Conservation (phyloP, 306 rosid species). For the Quillaja saponaria region DNA sequence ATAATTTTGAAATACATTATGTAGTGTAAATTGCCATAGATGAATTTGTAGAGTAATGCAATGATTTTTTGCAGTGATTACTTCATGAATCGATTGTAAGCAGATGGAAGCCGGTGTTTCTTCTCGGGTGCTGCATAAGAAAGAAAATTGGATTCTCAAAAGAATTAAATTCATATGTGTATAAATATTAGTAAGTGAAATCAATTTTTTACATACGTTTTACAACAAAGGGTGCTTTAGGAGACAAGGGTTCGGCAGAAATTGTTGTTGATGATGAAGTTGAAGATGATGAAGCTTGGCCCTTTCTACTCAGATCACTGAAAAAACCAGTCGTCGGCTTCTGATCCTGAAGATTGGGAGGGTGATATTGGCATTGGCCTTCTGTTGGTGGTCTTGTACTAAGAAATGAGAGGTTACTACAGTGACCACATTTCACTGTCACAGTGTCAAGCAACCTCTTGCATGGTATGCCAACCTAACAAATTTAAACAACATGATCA, state of each 20-base stretch:
- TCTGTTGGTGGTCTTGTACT: slow-evolving; percentile 80
- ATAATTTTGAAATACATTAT: slow-evolving; percentile 22
- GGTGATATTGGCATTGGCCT: slow-evolving; percentile 61
- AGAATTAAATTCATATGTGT: not conserved
- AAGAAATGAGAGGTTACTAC: slow-evolving; percentile 90
- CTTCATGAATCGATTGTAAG: slow-evolving; percentile 99
- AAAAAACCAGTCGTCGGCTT: slow-evolving; percentile 39
- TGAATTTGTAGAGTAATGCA: not conserved
- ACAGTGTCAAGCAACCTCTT: slow-evolving; percentile 85
- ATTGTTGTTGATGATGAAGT: slow-evolving; percentile 53
- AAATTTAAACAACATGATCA: not conserved
- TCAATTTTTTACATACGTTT: slow-evolving; percentile 54
- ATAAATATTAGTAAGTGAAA: not conserved
- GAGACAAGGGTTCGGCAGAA: slow-evolving; percentile 66
- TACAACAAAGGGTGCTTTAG: slow-evolving; percentile 87
- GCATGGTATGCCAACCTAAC: slow-evolving; percentile 92
- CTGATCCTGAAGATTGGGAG: slow-evolving; percentile 69
- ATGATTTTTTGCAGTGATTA: slow-evolving; percentile 35
- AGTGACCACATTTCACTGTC: slow-evolving; percentile 98
- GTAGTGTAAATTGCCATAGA: not conserved
- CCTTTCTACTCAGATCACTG: slow-evolving; percentile 59
- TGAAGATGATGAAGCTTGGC: slow-evolving; percentile 49
- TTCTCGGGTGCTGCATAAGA: slow-evolving; percentile 90
- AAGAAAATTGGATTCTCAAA: not conserved
- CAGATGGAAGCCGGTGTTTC: slow-evolving; percentile 94